Evolutionary conservation across 2,329 filamentous ascomycete genomes (phyloP).

Genomic region (Fusarium sp.): DNA sequence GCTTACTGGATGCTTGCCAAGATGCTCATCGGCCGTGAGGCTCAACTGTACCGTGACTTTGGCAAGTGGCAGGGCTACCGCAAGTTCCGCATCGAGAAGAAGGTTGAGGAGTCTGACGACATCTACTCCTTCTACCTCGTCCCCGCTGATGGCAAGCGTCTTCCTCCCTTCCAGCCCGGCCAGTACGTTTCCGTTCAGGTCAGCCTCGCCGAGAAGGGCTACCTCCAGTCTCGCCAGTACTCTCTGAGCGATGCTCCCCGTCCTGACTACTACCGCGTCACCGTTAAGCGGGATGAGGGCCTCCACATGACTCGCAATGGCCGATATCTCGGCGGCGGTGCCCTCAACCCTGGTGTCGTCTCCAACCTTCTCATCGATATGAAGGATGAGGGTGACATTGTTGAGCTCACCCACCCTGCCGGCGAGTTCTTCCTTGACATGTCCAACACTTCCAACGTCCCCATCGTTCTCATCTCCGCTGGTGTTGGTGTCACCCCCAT

Average conservation of each 20-base stretch:
- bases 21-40: slow-evolving; percentile 77
- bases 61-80: slow-evolving; percentile 76
- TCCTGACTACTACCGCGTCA: slow-evolving; percentile 75
- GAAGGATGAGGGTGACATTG: slow-evolving; percentile 69
- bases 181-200: slow-evolving; percentile 78
- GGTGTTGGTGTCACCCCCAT: slow-evolving; percentile 72
- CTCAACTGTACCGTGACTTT: slow-evolving; percentile 70
- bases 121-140: slow-evolving; percentile 79
- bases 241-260: slow-evolving; percentile 75
- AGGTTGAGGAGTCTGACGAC: slow-evolving; percentile 74
- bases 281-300: slow-evolving; percentile 75
- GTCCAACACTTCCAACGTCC: slow-evolving; percentile 49
- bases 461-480: slow-evolving; percentile 71
- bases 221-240: slow-evolving; percentile 77
- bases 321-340: slow-evolving; percentile 42
- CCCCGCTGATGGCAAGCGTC: slow-evolving; percentile 69
- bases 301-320: slow-evolving; percentile 52
- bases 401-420: slow-evolving; percentile 75
- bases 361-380: slow-evolving; percentile 77
- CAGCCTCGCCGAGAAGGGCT: slow-evolving; percentile 66
- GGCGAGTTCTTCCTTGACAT: slow-evolving; percentile 71
- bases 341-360: slow-evolving; percentile 71
- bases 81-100: slow-evolving; percentile 73
- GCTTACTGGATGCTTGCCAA: slow-evolving; percentile 81
- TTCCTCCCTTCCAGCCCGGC: slow-evolving; percentile 75